Percentiles rank a stretch among this genome's conserved stretches.
Conservation (phyloP, 306 rosid species). For the Canavalia gladiata region DNA sequence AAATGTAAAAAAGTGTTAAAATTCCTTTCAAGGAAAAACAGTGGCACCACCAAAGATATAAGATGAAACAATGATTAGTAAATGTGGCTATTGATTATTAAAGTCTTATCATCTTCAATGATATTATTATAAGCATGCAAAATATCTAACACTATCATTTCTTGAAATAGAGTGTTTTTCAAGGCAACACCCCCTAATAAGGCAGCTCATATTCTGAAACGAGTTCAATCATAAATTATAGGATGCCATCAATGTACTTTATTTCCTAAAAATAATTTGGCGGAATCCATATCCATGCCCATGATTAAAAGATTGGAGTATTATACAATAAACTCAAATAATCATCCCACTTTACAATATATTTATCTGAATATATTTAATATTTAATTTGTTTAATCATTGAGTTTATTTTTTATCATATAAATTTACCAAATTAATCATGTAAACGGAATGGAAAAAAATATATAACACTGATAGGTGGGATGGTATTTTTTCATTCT, state of each 20-base stretch:
- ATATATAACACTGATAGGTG: too few relatives aligned
- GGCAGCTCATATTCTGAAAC: neutral
- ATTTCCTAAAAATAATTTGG: neutral
- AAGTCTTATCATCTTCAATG: neutral
- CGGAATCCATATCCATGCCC: neutral
- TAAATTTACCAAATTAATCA: too few relatives aligned
- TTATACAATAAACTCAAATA: too few relatives aligned
- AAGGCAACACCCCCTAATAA: neutral
- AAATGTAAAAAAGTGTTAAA: too few relatives aligned
- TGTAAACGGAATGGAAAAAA: too few relatives aligned
- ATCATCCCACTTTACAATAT: too few relatives aligned
- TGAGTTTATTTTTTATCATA: too few relatives aligned
- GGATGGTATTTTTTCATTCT: neutral
- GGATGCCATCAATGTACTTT: neutral
- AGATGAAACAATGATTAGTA: neutral
- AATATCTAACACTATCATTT: neutral
- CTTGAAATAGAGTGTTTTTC: conserved; percentile 6
- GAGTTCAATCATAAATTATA: neutral
- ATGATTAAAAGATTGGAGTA: too few relatives aligned
- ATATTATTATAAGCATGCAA: neutral
- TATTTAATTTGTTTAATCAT: too few relatives aligned
- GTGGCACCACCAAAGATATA: neutral
- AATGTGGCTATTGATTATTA: conserved; percentile 4
- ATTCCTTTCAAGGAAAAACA: neutral
- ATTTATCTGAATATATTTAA: too few relatives aligned